phyloP scores from a whole-genome alignment of 169 alveolate genomes.

The Plasmodium blacklocki region DNA sequence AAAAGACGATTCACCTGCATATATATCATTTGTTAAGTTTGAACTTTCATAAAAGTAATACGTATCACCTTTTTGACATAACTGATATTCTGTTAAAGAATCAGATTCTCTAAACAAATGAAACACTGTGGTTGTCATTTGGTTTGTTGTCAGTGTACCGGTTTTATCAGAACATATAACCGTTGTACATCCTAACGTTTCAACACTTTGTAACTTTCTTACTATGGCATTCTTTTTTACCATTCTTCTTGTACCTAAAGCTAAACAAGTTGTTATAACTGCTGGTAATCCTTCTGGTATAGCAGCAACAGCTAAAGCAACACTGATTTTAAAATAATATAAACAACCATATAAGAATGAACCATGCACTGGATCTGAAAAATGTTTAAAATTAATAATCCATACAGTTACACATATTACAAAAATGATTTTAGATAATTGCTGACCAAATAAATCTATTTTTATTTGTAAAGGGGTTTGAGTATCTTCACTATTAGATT shows the following conservation, averaged over 20 bases:
- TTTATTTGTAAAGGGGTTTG: slow-evolving; percentile 97
- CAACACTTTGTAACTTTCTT: slow-evolving; percentile 96
- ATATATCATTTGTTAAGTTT: not conserved
- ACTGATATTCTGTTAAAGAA: slow-evolving; percentile 33
- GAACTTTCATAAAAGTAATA: slow-evolving; percentile 77
- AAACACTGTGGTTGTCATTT: slow-evolving; percentile 92
- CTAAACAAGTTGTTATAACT: slow-evolving; percentile 98
- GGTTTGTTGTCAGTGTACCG: slow-evolving; percentile 99
- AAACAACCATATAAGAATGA: slow-evolving; percentile 95
- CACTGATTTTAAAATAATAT: slow-evolving; percentile 97
- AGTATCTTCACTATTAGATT: slow-evolving; percentile 94
- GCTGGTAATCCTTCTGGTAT: slow-evolving; percentile 99
- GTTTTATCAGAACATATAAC: slow-evolving; percentile 99
- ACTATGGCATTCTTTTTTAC: slow-evolving; percentile 98
- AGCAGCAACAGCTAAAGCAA: slow-evolving; percentile 99
- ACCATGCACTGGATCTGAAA: slow-evolving; percentile 98
- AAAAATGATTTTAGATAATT: slow-evolving; percentile 93
- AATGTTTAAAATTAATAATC: slow-evolving; percentile 96
- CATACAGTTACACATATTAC: slow-evolving; percentile 96
- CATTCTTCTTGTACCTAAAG: slow-evolving; percentile 97
- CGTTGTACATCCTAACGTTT: slow-evolving; percentile 99
- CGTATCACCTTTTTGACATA: slow-evolving; percentile 75
- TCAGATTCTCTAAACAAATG: slow-evolving; percentile 76
- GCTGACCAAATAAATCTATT: slow-evolving; percentile 95
- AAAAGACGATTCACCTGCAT: slow-evolving; percentile 25